Evolutionary conservation across 495 filamentous ascomycete species (phyloP).

Genomic region (Neurospora africana): DNA sequence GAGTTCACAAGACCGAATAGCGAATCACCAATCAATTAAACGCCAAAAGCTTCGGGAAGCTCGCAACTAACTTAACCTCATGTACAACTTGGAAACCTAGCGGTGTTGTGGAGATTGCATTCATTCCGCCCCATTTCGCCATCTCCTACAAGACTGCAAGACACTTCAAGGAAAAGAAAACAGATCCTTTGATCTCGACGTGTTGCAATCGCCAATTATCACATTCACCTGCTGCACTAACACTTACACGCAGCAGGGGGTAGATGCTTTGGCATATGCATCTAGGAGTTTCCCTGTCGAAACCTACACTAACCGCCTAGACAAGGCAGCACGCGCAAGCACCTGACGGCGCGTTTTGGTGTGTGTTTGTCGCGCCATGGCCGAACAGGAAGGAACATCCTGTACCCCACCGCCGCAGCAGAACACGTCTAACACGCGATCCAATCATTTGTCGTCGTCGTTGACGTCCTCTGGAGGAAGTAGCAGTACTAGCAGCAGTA

Average conservation of each 20-base stretch:
- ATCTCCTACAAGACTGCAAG: neutral
- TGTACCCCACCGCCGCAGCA: neutral
- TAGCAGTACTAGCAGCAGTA: neutral
- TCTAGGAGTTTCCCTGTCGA: neutral
- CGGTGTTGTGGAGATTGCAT: neutral
- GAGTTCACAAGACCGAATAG: too few species aligned
- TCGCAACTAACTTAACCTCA: too few species aligned
- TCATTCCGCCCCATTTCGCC: neutral
- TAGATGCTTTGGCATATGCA: neutral
- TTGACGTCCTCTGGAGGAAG: neutral
- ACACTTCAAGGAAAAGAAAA: neutral
- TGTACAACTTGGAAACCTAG: too few species aligned
- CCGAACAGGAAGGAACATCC: neutral
- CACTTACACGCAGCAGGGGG: neutral
- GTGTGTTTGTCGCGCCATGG: neutral
- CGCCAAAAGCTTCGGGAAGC: too few species aligned
- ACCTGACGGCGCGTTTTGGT: slow-evolving; percentile 19
- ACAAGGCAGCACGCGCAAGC: neutral
- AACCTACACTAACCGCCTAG: neutral
- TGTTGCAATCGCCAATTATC: neutral
- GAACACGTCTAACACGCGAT: neutral
- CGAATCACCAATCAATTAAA: too few species aligned
- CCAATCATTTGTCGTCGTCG: neutral
- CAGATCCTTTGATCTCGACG: neutral
- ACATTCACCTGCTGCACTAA: neutral